Base-by-base conservation (phyloP, 2,329 filamentous ascomycete species). In the Colletotrichum cereale region DNA sequence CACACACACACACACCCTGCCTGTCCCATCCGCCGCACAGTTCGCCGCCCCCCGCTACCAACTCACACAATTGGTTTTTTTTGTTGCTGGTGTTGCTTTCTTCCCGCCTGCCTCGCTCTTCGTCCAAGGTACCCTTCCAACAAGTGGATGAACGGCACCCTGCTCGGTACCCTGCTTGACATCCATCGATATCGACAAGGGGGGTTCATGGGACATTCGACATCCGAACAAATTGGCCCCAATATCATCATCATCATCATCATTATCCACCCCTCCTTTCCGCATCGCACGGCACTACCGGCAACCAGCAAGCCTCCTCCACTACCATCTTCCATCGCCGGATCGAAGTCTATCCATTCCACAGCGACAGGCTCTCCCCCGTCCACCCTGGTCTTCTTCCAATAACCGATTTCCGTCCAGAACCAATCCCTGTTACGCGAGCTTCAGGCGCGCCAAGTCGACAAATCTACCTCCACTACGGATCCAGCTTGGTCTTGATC, bases 201-300 rank as follows among this genome's bases (percentile, higher is more conserved):
- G 76, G 75, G 80, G 82, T 82, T 83, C 81, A 83, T 80, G 79
- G 79, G 74, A 78, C 77, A 73, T 77, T 50, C 79, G 77, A 80
- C 80, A 82, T 82, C 81, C 79, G 79, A 73, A 79, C 24, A 73
- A 52, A 64, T 58, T 66, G 44, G 58, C 57, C 52, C 67, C 62
- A 52, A 66, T 53, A 57, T 52, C 57, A 57, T 67, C 67, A 36
- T 34, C 31, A 34, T 24, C 42, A 52, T 58, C 58, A 47, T 58
- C 57, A 38, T 71, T 63, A 36, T 53, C 29, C 48, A 38, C 56
- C 66, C 36, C 58, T 52, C 61, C 48, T 69, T 58, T 56, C 57
- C 50, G 40, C 69, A 50, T 48, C 69, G 34, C 40, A 64, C 52
- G 65, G 61, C 61, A 62, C 60, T 48, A 62, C 52, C 47, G 61